Base-by-base conservation (phyloP, 2,329 filamentous ascomycete genomes). In the Penicillium sp. region DNA sequence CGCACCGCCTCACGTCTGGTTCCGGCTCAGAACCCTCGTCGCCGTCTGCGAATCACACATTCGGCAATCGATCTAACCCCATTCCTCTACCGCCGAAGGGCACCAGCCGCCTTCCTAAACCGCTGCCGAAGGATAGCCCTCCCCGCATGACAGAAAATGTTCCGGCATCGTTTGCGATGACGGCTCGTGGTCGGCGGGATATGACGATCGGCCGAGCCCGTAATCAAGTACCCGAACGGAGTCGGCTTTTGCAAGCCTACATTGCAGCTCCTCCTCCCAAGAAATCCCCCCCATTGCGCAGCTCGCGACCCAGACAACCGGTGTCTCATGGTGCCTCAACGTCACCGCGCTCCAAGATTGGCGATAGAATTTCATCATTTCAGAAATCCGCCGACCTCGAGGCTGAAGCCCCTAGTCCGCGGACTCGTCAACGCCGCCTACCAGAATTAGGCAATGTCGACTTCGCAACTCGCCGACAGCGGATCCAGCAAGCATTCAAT, bases 401-500 rank as follows among this genome's bases (percentile, higher is more conserved):
- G 36, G 60, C 45, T 33, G 59, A 62, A 20, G 41, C 45, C 8
- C 58, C 60, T 51, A 64, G 51, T 36, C 47, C 59, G 17, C 60
- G 60, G 43, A 56, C 58, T 33, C 59, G 62, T 37, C 63, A 60
- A 45, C 68, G 68, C 48, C 71, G 68, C 49, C 71, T 78, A 21
- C 77, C 76, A n/a, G 76, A 80, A 55, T 56, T 90, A 43, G 84
- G 84, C 1, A 84, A 84, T 44, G 86, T 94, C 36, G 87, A 95
- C 64, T 93, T 94, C 60, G 87, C 85, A 44, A 86, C 87, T 51
- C 79, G 87, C 35, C 78, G 89, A 53, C 84, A 88, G 58, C 81
- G 83, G 45, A 94, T 94, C 55, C 84, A 90, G 53, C 80, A 88
- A 41, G 88, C 87, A 10, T 91, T 94, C 63, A 90, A 81, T 53